A percentile compares a stretch with the other conserved stretches of the same genome.
Conservation (phyloP, 2,329 filamentous ascomycete genomes). For the Gremmenia infestans region DNA sequence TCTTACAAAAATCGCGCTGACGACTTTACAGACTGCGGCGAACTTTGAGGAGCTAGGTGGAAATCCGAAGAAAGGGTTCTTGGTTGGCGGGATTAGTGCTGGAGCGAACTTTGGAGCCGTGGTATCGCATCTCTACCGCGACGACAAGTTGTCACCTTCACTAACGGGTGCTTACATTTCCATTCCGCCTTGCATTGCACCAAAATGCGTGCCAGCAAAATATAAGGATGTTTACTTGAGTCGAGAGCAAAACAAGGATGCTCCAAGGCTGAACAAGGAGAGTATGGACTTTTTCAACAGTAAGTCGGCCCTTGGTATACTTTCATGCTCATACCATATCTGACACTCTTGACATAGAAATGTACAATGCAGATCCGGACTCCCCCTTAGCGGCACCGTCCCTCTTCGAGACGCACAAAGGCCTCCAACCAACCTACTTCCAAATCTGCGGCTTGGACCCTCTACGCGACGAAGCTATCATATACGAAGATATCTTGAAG, state of each 20-base stretch:
- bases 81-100: conserved; percentile 45
- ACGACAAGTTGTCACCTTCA: conserved; percentile 37
- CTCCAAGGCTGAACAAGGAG: conserved; percentile 31
- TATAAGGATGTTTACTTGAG: conserved; percentile 38
- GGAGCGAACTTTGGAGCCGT: conserved; percentile 38
- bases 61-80: conserved; percentile 40
- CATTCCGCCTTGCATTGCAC: conserved; percentile 33
- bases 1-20: neutral
- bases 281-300: conserved; percentile 26
- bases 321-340: neutral
- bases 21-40: conserved; percentile 23
- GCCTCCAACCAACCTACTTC: conserved; percentile 43
- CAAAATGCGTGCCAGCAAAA: conserved; percentile 26
- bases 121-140: conserved; percentile 36
- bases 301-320: conserved; percentile 4
- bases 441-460: conserved; percentile 47
- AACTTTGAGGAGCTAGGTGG: conserved; percentile 37
- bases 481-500: conserved; percentile 45
- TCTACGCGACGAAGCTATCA: conserved; percentile 46
- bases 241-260: conserved; percentile 37
- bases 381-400: conserved; percentile 33
- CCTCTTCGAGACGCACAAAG: conserved; percentile 30
- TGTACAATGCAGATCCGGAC: conserved; percentile 28
- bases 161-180: conserved; percentile 43
- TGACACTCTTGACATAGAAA: conserved; percentile 5